Evolutionary conservation across 1,284 basidiomycete species (phyloP), one percentile per base, ranked within the genome.

Genomic region (Irpex lacteus): DNA sequence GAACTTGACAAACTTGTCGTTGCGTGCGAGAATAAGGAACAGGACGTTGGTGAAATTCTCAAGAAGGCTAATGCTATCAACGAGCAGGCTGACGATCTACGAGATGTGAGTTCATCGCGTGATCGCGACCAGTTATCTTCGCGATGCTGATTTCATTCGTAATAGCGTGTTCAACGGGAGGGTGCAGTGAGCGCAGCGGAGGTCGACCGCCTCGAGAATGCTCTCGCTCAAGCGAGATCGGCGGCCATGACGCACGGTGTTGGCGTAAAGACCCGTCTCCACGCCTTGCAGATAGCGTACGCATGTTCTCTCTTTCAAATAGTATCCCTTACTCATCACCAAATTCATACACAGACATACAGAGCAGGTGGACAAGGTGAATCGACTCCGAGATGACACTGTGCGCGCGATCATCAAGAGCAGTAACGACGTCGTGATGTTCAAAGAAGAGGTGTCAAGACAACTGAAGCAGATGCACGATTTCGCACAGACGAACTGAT

Each of bases 341-440:
- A 26, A 21, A 26, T 53, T 15, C 34, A 55, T 2, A 26, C 59
- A 52, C 71, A 92, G 91, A 60, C 88, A 91, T 71, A 85, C 85
- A 65, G 90, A 93, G 71, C 91, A 93, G 70, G 76, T 90, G 8
- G 89, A 90, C 67, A 90, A 88, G 69, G 84, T 89, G 21, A 82
- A 83, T 60, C 82, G 88, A 57, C 72, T 92, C 26, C 88, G 85
- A 68, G 90, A 93, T 63, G 90, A 92, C 67, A 91, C 89, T 0
- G 83, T 90, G 49, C 84, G 89, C 1, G 87, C 87, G n/a, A 90
- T 93, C 65, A 82, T 90, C 66, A 92, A 91, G 79, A 92, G 88
- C 73, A 89, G 88, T 70, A 89, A 88, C 66, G 91, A 93, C 62
- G 89, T 91, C 54, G 88, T 86, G 32, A 81, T 85, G 69, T 92